These are phyloP conservation scores for Pugionium cornutum DNA, from an alignment of 345 rosid species.

Conservation along the genomic window DNA sequence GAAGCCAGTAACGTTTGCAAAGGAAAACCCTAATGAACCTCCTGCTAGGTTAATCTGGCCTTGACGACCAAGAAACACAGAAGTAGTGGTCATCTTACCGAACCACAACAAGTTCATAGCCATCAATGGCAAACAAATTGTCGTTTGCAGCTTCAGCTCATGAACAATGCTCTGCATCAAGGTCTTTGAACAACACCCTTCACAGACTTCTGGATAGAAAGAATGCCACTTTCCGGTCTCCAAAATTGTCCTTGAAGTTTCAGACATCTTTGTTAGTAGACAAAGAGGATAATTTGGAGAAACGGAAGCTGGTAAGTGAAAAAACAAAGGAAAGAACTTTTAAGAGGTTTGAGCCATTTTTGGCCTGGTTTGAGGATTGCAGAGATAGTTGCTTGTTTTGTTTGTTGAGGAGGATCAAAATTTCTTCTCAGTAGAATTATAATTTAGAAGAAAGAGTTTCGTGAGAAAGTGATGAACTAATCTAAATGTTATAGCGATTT, in stretches of 20 bases:
- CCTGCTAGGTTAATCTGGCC: slow-evolving; percentile 83
- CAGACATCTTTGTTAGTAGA: slow-evolving; percentile 26
- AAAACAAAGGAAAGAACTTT: background rate
- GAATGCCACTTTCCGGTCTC: slow-evolving; percentile 3
- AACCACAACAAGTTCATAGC: slow-evolving; percentile 88
- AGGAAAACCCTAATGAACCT: slow-evolving; percentile 78
- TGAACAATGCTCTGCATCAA: slow-evolving; percentile 35
- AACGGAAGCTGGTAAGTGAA: background rate
- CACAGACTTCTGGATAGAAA: slow-evolving; percentile 26
- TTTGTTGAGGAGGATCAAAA: background rate
- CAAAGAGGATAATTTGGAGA: background rate
- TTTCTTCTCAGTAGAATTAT: background rate
- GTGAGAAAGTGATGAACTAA: slow-evolving; percentile 13
- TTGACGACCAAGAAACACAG: slow-evolving; percentile 73
- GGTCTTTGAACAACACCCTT: slow-evolving; percentile 45
- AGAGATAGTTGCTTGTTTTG: background rate
- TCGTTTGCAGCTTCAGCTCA: slow-evolving; percentile 61
- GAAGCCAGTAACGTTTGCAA: slow-evolving; percentile 88
- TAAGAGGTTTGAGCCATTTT: slow-evolving; percentile 6
- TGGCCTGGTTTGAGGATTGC: slow-evolving; percentile 4
- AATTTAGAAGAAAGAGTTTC: slow-evolving; percentile 22
- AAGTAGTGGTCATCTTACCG: slow-evolving; percentile 67
- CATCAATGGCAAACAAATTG: slow-evolving; percentile 58
- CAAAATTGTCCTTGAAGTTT: background rate
- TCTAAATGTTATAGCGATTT: background rate